Evolutionary conservation across 2,329 filamentous ascomycete species (phyloP).

Genomic region (Elsinoe australis): DNA sequence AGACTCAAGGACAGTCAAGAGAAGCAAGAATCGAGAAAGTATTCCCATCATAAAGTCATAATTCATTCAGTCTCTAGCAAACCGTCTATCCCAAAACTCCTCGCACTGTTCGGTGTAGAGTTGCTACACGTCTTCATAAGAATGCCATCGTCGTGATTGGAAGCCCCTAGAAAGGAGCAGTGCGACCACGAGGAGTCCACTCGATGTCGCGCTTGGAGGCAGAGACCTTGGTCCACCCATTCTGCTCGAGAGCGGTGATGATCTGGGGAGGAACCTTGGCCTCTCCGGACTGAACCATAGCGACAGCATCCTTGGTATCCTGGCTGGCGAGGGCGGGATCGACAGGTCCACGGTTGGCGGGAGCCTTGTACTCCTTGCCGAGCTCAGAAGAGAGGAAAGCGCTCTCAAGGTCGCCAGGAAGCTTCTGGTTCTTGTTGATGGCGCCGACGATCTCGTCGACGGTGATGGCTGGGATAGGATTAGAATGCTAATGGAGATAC

Average conservation of each 20-base stretch:
- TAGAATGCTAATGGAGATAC: background rate
- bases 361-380: background rate
- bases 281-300: background rate
- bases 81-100: no score
- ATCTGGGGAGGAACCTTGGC: background rate
- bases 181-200: no score
- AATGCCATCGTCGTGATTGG: no score
- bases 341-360: background rate
- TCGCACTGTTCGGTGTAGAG: no score
- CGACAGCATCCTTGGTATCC: background rate
- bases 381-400: background rate
- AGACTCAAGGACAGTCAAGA: no score
- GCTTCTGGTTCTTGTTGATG: background rate
- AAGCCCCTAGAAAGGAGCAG: no score
- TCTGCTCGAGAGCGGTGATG: background rate
- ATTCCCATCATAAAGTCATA: no score
- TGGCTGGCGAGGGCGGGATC: background rate
- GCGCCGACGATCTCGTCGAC: background rate
- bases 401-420: background rate
- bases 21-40: no score
- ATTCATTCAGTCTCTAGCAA: no score
- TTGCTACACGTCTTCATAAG: no score
- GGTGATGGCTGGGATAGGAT: background rate
- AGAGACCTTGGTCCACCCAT: background rate
- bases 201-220: no score